These are phyloP conservation scores for Gamarada debralockiae DNA, from an alignment of 495 filamentous ascomycete species.

Conservation along the genomic window DNA sequence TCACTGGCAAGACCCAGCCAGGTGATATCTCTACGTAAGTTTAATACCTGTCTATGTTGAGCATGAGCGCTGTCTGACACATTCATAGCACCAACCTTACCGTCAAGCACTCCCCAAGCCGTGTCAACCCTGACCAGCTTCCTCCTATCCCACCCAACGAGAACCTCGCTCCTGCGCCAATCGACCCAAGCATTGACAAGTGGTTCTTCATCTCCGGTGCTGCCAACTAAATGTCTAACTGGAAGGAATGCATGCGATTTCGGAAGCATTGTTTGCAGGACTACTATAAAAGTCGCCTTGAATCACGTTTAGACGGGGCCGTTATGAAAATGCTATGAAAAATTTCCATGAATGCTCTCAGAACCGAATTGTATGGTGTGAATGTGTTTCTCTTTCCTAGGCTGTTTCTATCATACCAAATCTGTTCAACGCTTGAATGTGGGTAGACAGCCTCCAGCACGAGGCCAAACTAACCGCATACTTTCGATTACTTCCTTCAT, in stretches of 20 bases:
- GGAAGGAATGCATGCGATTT: neutral
- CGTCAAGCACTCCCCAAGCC: slow-evolving; percentile 63
- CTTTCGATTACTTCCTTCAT: neutral
- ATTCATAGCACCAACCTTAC: slow-evolving; percentile 68
- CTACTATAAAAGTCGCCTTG: slow-evolving; percentile 13
- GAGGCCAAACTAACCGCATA: no score
- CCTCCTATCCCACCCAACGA: slow-evolving; percentile 70
- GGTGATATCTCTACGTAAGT: slow-evolving; percentile 82
- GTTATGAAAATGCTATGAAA: neutral
- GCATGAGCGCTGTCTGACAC: slow-evolving; percentile 28
- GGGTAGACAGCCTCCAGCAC: no score
- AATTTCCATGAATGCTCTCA: neutral
- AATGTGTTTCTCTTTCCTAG: no score
- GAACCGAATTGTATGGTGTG: no score
- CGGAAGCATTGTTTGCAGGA: slow-evolving; percentile 8
- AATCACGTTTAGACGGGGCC: slow-evolving; percentile 4
- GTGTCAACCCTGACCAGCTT: slow-evolving; percentile 58
- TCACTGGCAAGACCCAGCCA: slow-evolving; percentile 74
- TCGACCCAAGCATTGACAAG: slow-evolving; percentile 97
- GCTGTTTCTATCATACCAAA: no score
- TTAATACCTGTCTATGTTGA: neutral
- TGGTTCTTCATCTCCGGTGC: slow-evolving; percentile 99
- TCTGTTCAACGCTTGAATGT: no score
- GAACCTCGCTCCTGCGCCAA: slow-evolving; percentile 77
- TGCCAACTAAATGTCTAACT: slow-evolving; percentile 57